Base-by-base conservation (phyloP, 176 grass and related monocot species). In the Carex myosuroides region DNA sequence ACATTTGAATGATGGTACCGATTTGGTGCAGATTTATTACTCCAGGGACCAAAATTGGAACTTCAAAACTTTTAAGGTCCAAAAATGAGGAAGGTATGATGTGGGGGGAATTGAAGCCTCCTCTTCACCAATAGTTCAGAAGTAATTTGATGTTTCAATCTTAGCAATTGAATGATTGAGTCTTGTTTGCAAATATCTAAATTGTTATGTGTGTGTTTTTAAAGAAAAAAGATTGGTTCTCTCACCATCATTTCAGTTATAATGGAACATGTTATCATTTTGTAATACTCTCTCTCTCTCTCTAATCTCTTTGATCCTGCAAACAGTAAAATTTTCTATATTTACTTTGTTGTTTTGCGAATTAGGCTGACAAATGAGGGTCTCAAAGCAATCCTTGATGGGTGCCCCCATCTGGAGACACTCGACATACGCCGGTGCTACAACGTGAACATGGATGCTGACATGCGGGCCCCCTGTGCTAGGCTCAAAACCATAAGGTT, bases 361-460 rank as follows among this genome's bases (percentile, higher is more conserved):
- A 24, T 48, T 44, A 26, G 33, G 14, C 65, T 91, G 30, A 85
- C 76, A 8, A 63, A 88, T 8, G 8, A 54, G 16, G 89, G 86
- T 37, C 20, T 91, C 16, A 44, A 79, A 16, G 86, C 86, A 24
- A 91, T 91, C n/a, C 59, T 91, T 29, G 41, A 88, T 9, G 73
- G 82, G 60, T 88, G 86, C 13, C 86, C 83, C 6, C 78, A 82
- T 59, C 81, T 91, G 3, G 83, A 91, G 60, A 82, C 17, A 71
- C 78, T 88, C 2, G 89, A 91, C 76, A 62, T 91, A 16, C 32
- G 10, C 4, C 42, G 64, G 17, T 88, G 89, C n/a, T 53, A 12
- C 62, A 70, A 83, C 54, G n/a, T 89, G 5, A 4, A 75, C 71
- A 59, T 90, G 16, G 79, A 85, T 5, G 46, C 72, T 79, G 33